A percentile compares a stretch with the other conserved stretches of the same genome.
Evolutionary conservation across 176 grass and related monocot species (phyloP).

Genomic region (Zizania latifolia): DNA sequence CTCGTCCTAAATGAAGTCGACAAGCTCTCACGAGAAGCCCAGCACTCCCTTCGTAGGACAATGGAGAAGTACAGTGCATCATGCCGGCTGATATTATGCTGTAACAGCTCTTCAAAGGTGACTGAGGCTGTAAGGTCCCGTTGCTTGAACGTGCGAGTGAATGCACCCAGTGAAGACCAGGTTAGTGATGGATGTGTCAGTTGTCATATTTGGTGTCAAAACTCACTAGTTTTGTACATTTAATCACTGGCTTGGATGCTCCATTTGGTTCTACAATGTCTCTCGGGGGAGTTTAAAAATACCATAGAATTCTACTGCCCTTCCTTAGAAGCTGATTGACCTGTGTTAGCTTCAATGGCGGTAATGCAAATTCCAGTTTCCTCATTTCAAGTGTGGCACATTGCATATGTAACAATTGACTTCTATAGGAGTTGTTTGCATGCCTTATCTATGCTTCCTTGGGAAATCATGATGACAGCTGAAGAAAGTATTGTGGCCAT

Average conservation of each 20-base stretch:
- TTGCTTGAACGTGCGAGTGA: slow-evolving; percentile 83
- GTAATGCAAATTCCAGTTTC: background rate
- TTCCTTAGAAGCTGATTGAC: background rate
- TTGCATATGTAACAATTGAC: background rate
- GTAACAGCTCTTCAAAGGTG: slow-evolving; percentile 98
- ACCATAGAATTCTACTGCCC: too few relatives aligned
- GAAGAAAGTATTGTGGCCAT: background rate
- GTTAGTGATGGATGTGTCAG: slow-evolving; percentile 33
- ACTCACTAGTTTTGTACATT: background rate
- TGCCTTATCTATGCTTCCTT: background rate
- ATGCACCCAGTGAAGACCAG: slow-evolving; percentile 82
- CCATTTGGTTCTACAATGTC: background rate
- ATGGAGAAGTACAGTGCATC: slow-evolving; percentile 98
- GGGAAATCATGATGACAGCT: background rate
- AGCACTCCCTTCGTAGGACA: slow-evolving; percentile 93
- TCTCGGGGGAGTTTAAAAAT: background rate
- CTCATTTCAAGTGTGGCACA: background rate
- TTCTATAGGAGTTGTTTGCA: background rate
- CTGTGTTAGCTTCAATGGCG: background rate
- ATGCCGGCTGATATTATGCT: slow-evolving; percentile 86
- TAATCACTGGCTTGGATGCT: background rate
- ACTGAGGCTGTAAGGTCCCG: slow-evolving; percentile 91
- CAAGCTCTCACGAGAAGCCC: slow-evolving; percentile 94
- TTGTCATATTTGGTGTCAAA: background rate
- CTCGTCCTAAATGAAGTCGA: slow-evolving; percentile 95